These are phyloP conservation scores for Trametes gibbosa DNA, from an alignment of 768 basidiomycete species.

Conservation along the genomic window DNA sequence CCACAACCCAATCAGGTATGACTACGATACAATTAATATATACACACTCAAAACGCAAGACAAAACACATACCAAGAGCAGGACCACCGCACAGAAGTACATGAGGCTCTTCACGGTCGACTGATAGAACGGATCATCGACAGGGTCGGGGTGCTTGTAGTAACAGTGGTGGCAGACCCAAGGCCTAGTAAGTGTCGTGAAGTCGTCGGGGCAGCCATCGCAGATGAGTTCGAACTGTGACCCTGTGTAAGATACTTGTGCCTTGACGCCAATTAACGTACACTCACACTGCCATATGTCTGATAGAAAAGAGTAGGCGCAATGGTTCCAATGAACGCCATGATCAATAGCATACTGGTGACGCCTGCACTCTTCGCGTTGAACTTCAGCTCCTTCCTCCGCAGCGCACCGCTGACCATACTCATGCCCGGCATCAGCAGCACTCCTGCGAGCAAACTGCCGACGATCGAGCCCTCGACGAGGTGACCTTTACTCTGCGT, in stretches of 20 bases:
- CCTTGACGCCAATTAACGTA: constrained; percentile 1
- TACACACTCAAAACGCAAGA: neutral
- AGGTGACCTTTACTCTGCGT: constrained; percentile 89
- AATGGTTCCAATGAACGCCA: constrained; percentile 97
- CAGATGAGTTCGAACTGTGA: constrained; percentile 84
- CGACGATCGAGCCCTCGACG: constrained; percentile 96
- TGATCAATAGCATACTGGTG: constrained; percentile 99
- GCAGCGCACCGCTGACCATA: constrained; percentile 89
- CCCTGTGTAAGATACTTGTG: neutral
- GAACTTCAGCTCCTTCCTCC: constrained; percentile 94
- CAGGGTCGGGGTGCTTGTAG: constrained; percentile 92
- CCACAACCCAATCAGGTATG: constrained; percentile 96
- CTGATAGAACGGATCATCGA: constrained; percentile 94
- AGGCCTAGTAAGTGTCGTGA: constrained; percentile 34
- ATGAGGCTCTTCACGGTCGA: constrained; percentile 92
- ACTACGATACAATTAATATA: constrained; percentile 44
- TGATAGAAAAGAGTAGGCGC: constrained; percentile 98
- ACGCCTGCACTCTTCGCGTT: constrained; percentile 99
- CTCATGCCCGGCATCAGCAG: constrained; percentile 95
- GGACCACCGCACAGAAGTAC: constrained; percentile 91
- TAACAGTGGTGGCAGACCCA: constrained; percentile 94
- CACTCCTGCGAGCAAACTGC: constrained; percentile 92
- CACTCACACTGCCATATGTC: constrained; percentile 90
- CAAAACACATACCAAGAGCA: constrained; percentile 63
- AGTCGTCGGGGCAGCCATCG: constrained; percentile 64